These are phyloP conservation scores for Silene vulgaris DNA, from an alignment of 179 eudicot genomes.

Conservation along the genomic window DNA sequence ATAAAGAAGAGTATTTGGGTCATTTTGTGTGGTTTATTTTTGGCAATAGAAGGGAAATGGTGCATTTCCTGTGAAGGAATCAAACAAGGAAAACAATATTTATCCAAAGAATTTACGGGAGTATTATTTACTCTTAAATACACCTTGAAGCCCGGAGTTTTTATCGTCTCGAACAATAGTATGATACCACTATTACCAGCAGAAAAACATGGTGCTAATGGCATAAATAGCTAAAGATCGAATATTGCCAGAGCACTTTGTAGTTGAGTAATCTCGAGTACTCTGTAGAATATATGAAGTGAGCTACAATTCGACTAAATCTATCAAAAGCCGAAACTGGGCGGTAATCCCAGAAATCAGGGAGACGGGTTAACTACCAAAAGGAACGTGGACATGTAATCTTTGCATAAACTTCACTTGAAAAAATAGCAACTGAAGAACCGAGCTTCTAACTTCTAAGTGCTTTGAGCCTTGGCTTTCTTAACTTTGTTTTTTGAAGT, in stretches of 20 bases:
- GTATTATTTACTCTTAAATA: no score
- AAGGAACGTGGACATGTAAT: background rate
- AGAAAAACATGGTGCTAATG: background rate
- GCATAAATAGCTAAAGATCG: background rate
- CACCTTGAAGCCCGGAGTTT: no score
- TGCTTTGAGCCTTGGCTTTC: constrained; percentile 36
- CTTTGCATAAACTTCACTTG: constrained; percentile 6
- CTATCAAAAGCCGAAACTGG: background rate
- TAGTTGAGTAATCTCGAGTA: background rate
- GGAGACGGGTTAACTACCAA: background rate
- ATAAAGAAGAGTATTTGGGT: no score
- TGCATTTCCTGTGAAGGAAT: no score
- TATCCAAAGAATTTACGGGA: no score
- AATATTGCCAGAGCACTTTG: background rate
- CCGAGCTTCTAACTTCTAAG: constrained; percentile 10
- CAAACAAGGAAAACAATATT: no score
- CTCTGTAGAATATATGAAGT: background rate
- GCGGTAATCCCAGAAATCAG: background rate
- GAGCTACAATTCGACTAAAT: background rate
- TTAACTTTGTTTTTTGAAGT: constrained; percentile 58
- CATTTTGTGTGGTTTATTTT: no score
- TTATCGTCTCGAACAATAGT: no score
- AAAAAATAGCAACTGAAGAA: background rate
- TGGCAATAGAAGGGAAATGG: no score
- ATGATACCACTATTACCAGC: background rate